phyloP scores from a whole-genome alignment of 495 filamentous ascomycete genomes.

The Aspergillus diversus region DNA sequence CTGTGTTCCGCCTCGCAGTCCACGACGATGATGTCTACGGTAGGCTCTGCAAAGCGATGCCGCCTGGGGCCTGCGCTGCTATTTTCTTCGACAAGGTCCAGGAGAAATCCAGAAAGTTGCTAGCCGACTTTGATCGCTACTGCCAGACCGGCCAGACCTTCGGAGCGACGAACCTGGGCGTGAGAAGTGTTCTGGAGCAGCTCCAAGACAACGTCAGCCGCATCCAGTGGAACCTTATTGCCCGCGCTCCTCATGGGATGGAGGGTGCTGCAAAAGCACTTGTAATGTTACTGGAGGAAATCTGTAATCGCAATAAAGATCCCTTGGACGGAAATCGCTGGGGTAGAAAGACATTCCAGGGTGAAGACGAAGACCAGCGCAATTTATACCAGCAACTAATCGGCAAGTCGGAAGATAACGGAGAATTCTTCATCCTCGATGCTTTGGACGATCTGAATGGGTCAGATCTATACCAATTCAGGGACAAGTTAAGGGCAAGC shows the following conservation, averaged over 20 bases:
- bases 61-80: conserved; percentile 47
- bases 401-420: conserved; percentile 40
- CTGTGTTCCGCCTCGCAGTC: conserved; percentile 54
- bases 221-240: conserved; percentile 40
- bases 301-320: conserved; percentile 51
- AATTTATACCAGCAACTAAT: conserved; percentile 56
- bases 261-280: conserved; percentile 47
- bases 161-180: conserved; percentile 28
- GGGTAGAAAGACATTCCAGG: conserved; percentile 41
- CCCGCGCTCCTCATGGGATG: conserved; percentile 41
- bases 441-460: conserved; percentile 42
- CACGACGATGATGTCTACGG: conserved; percentile 49
- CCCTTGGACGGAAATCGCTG: conserved; percentile 43
- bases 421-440: conserved; percentile 48
- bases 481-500: conserved; percentile 36
- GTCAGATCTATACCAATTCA: conserved; percentile 37
- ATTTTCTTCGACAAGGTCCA: conserved; percentile 54
- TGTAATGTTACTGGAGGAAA: conserved; percentile 46
- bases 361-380: conserved; percentile 52
- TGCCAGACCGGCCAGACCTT: conserved; percentile 39
- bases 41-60: conserved; percentile 52
- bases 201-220: conserved; percentile 41
- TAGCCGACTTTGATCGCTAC: conserved; percentile 49
- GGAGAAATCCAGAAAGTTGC: conserved; percentile 38
- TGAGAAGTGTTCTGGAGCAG: conserved; percentile 37